A percentile compares a stretch with the other conserved stretches of the same genome.
Evolutionary conservation across 495 filamentous ascomycete species (phyloP).

Genomic region (Xylaria intraflava): DNA sequence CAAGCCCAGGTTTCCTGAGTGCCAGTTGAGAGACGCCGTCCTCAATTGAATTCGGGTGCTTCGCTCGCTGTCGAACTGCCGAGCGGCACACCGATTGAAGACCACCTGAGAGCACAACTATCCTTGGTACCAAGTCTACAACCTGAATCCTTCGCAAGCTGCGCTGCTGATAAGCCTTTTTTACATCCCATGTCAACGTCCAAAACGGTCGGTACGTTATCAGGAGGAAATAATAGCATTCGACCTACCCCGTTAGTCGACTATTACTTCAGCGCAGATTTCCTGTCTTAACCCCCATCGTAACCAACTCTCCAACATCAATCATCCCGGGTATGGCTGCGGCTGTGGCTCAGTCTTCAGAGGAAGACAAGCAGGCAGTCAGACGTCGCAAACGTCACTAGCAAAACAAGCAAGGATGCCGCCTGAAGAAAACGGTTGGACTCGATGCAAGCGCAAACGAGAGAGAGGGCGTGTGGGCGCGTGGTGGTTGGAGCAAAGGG

Average conservation of each 20-base stretch:
- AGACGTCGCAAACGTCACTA: neutral
- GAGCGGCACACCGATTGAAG: neutral
- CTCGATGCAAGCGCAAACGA: slow-evolving; percentile 21
- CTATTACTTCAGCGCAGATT: too few species aligned
- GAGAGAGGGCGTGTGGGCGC: neutral
- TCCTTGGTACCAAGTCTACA: neutral
- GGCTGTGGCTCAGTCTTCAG: neutral
- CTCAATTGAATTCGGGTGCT: neutral
- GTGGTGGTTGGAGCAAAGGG: slow-evolving; percentile 22
- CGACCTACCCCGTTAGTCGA: neutral
- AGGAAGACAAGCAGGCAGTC: neutral
- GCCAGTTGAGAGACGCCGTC: slow-evolving; percentile 1
- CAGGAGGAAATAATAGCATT: neutral
- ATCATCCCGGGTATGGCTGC: too few species aligned
- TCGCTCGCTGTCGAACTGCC: neutral
- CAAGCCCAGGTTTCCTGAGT: slow-evolving; percentile 1
- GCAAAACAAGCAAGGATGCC: neutral
- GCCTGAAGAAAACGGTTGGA: neutral
- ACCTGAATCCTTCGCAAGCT: too few species aligned
- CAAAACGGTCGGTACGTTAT: neutral
- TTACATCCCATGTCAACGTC: neutral
- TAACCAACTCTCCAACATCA: too few species aligned
- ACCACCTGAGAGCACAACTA: slow-evolving; percentile 1
- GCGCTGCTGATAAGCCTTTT: neutral
- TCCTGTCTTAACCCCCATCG: too few species aligned